phyloP scores from a whole-genome alignment of 352 stramenopile genomes.

The Phytophthora cryptogea region DNA sequence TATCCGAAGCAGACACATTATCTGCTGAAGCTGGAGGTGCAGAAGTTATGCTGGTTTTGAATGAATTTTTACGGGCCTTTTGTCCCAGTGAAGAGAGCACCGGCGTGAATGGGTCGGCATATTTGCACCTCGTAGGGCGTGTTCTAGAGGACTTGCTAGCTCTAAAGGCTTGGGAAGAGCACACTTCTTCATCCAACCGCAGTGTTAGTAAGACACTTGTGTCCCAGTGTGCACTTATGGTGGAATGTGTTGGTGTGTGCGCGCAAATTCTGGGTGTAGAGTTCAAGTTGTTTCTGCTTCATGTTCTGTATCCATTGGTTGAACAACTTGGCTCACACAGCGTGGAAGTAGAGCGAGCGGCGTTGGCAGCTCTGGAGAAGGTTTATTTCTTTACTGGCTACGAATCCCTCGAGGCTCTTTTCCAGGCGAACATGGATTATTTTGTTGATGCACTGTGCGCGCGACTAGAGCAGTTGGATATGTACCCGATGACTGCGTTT shows the following conservation, averaged over 20 bases:
- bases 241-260: conserved; percentile 79
- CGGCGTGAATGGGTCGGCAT: conserved; percentile 20
- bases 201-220: conserved; percentile 25
- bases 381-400: conserved; percentile 68
- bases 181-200: conserved; percentile 3
- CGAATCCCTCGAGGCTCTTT: conserved; percentile 59
- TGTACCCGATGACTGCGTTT: conserved; percentile 71
- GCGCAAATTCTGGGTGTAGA: conserved; percentile 58
- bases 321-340: conserved; percentile 74
- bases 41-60: conserved; percentile 68
- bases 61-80: conserved; percentile 57
- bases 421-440: conserved; percentile 88
- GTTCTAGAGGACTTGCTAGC: conserved; percentile 76
- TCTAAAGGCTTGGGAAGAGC: conserved; percentile 50
- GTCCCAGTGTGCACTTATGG: conserved; percentile 61
- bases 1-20: conserved; percentile 24
- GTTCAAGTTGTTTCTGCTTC: conserved; percentile 69
- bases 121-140: conserved; percentile 70
- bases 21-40: conserved; percentile 13
- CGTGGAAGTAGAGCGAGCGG: conserved; percentile 67
- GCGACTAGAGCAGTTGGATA: conserved; percentile 71
- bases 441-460: conserved; percentile 82
- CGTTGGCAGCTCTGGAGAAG: conserved; percentile 69
- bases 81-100: conserved; percentile 9
- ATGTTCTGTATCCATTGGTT: conserved; percentile 82